Evolutionary conservation across 2,329 filamentous ascomycete species (phyloP), one percentile per base, ranked within the genome.

Genomic region (Blastomyces emzantsi): DNA sequence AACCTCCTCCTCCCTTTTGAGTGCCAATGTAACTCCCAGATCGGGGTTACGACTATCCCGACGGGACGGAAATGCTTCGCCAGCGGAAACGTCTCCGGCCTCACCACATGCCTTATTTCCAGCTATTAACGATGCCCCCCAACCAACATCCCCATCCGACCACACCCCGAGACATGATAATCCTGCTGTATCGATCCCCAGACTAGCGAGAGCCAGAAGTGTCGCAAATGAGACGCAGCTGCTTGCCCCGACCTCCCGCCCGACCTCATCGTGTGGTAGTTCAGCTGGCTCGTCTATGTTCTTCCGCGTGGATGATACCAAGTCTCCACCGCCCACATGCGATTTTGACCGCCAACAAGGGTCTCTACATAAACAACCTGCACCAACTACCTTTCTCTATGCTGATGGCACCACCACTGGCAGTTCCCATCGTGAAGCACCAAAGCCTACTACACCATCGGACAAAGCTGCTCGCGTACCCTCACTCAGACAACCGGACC

Each of bases 291-390:
- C 58, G 41, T 77, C 87, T 62, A 93, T 91, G 78, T 97, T 97
- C 82, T 97, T 99, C 74, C 92, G 95, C 73, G 94, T 92, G 36
- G 90, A 87, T 73, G 90, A 96, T 69, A 89, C 83, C 49, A 87
- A 84, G 69, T 76, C 79, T 28, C 67, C 77, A 36, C 76, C 77
- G 41, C 78, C 77, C n/a, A 72, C 73, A 3, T 54, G 62, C 33
- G 74, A 77, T 30, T 56, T 67, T 33, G 74, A 75, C 43, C 61
- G 65, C n/a, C 72, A 49, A 68, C 70, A 25, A 70, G 49, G 19
- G n/a, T 43, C 51, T 33, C 33, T 57, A 45, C 49, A 39, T 45
- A 70, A 58, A 63, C 67, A 25, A 68, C 67, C 43, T 66, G 60
- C 36, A 74, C 62, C 67, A 25, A 65, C 70, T 7, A 69, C 71